These are phyloP conservation scores for Leccinum disarticulatum DNA, from an alignment of 768 basidiomycete genomes.

Conservation along the genomic window DNA sequence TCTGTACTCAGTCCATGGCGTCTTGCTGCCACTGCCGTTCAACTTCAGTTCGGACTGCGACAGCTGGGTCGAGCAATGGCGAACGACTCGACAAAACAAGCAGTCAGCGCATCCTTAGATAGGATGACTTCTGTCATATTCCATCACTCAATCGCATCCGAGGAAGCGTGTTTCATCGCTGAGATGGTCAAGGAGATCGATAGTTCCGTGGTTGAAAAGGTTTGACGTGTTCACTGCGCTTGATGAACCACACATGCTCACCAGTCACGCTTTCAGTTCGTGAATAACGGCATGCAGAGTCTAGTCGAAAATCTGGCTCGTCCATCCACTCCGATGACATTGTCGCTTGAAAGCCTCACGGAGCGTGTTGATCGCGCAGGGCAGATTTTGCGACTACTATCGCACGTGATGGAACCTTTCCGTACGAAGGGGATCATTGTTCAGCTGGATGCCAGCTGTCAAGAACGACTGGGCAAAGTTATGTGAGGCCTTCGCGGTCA, in stretches of 20 bases:
- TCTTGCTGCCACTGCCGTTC: slow-evolving; percentile 76
- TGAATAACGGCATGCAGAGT: slow-evolving; percentile 70
- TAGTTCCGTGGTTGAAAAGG: slow-evolving; percentile 65
- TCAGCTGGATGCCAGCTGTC: slow-evolving; percentile 44
- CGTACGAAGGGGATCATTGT: slow-evolving; percentile 50
- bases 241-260: not conserved
- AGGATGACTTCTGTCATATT: slow-evolving; percentile 67
- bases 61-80: slow-evolving; percentile 68
- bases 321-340: slow-evolving; percentile 17
- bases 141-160: slow-evolving; percentile 69
- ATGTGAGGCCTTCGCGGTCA: slow-evolving; percentile 42
- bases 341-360: slow-evolving; percentile 30
- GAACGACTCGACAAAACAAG: slow-evolving; percentile 49
- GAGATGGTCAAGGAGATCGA: slow-evolving; percentile 76
- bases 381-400: slow-evolving; percentile 68
- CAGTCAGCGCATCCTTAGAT: slow-evolving; percentile 63
- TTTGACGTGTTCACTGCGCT: slow-evolving; percentile 20
- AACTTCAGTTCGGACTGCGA: slow-evolving; percentile 72
- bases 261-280: slow-evolving; percentile 46
- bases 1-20: slow-evolving; percentile 81
- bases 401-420: slow-evolving; percentile 66
- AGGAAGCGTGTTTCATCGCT: slow-evolving; percentile 83
- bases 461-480: slow-evolving; percentile 56
- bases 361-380: slow-evolving; percentile 55
- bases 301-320: slow-evolving; percentile 55